Percentiles rank a stretch among this genome's conserved stretches.
Evolutionary conservation across 2,329 filamentous ascomycete species (phyloP).

Genomic region (Byssothecium circinans): DNA sequence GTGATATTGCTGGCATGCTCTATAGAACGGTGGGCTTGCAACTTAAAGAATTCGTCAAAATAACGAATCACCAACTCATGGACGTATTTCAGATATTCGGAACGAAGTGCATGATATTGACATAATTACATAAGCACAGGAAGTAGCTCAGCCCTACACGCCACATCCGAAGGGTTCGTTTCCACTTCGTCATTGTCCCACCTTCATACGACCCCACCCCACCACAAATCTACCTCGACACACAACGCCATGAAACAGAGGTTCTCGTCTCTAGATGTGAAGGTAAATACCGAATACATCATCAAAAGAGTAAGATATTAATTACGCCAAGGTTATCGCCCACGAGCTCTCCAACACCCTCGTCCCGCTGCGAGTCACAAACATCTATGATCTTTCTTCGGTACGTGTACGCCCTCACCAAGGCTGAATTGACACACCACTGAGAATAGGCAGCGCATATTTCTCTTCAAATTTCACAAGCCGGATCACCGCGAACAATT

Average conservation of each 20-base stretch:
- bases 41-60: neutral
- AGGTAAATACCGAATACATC: too few species aligned
- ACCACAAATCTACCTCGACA: conserved; percentile 10
- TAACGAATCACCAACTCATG: neutral
- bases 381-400: conserved; percentile 94
- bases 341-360: conserved; percentile 84
- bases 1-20: conserved; percentile 6
- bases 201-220: conserved; percentile 24
- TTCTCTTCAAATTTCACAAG: conserved; percentile 92
- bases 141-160: conserved; percentile 26
- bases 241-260: conserved; percentile 69
- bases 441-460: conserved; percentile 66
- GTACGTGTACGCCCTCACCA: conserved; percentile 40
- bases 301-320: too few species aligned
- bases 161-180: too few species aligned
- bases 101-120: too few species aligned
- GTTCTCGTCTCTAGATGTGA: conserved; percentile 78
- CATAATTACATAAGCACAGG: conserved; percentile 19
- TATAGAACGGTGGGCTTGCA: conserved; percentile 9
- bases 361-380: conserved; percentile 78
- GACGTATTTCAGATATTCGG: too few species aligned
- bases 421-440: neutral
- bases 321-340: conserved; percentile 73
- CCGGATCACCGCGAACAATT: conserved; percentile 87
- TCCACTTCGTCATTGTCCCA: conserved; percentile 34